Base-by-base conservation (phyloP, 176 grass and related monocot genomes). In the Tillandsia fasciculata region DNA sequence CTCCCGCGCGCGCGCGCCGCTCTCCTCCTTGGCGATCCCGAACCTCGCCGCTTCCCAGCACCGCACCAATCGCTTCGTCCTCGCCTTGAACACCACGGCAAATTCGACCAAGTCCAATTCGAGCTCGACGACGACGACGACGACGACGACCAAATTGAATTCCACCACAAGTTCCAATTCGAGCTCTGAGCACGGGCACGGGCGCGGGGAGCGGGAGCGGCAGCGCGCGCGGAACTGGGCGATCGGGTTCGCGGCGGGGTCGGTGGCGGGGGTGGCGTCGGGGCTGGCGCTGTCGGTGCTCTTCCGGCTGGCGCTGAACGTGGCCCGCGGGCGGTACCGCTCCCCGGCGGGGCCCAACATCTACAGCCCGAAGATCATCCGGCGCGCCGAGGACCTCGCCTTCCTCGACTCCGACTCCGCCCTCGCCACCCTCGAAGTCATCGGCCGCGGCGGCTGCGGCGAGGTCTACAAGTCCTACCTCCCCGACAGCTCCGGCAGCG, bases 391-490 rank as follows among this genome's bases (percentile, higher is more conserved):
- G 3, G 71, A 87, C 68, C 83, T 96, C 7, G 70, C 86, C 28
- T 96, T 96, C 76, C 84, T 96, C 12, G 83, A 96, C 69, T 87
- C 87, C 72, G 83, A 96, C 0, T 88, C 89, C 22, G 76, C 76
- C 12, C 71, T 89, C 1, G 52, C 73, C 10, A 66, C 83, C 8
- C 83, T 92, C 26, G 20, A 71, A 12, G 64, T 87, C 74, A 92
- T 96, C 29, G 92, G 92, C 7, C 84, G 82, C 63, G 93, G 93
- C 33, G 93, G 83, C 6, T 87, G 88, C 74, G 93, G 89, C 47
- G 85, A 96, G 86, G 93, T 96, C 58, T 92, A 83, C 70, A 92
- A 92, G 82, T 76, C 80, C 14, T 69, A 81, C 68, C 64, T 92
- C 10, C 74, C 74, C 3, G 22, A 61, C 56, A 1, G 2, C 56